Evolutionary conservation across 2,329 filamentous ascomycete species (phyloP), one percentile per base, ranked within the genome.

Genomic region (Penicillium expansum): DNA sequence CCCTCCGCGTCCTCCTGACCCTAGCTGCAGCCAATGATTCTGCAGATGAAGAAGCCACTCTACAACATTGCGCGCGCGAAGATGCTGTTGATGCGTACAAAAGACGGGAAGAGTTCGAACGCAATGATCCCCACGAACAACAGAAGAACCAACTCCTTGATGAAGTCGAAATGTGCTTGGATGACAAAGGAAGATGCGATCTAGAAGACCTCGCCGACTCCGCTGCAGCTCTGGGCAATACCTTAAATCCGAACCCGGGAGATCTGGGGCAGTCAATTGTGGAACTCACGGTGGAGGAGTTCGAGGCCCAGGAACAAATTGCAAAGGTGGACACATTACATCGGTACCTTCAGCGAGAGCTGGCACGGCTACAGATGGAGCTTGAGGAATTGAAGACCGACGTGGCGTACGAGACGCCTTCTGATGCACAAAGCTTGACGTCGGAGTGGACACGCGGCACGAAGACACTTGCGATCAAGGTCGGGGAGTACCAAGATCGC

Each of bases 11-110:
- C 1, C 81, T 96, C 4, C 82, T 95, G 9, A 83, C 87, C 27
- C 80, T 96, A 8, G 89, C 89, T 20, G 80, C 86, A 11, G 79
- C 86, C 41, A 96, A 94, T 70, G 92, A 96, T 69, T 77, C 83
- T 13, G 89, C 89, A 10, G 72, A 77, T 48, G 74, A 78, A 18
- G 75, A 76, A 47, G 67, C 67, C 18, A 63, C 59, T 14, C 61
- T 74, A 16, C 61, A 75, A 32, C 70, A 76, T 38, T 69, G 69
- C 22, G 73, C 73, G 8, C 70, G 71, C 6, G 69, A 75, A 63
- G 71, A 76, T 59, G 69, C 71, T 18, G 60, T 76, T 11, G 58
- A 64, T 33, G 62, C 63, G 14, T 72, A 69, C 61, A 71, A 71
- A 57, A 41, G 62, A 37, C 66, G 65, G 16, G 70, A 75, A 56